Evolutionary conservation across 2,329 filamentous ascomycete species (phyloP).

Genomic region (Microcyclospora tardicrescens): DNA sequence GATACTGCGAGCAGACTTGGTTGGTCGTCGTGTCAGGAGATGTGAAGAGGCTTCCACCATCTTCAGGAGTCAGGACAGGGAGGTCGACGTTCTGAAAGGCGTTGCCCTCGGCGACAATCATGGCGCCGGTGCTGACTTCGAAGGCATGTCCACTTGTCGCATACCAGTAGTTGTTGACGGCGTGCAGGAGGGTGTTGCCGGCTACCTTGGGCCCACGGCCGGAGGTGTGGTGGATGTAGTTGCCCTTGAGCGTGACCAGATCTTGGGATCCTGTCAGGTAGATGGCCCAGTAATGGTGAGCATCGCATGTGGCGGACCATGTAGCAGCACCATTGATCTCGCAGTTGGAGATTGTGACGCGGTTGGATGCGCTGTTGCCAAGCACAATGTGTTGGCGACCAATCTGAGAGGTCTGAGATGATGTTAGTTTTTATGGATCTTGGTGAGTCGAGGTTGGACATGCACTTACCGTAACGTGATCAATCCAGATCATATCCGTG

Average conservation of each 20-base stretch:
- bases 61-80: conserved; percentile 25
- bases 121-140: conserved; percentile 29
- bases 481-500: conserved; percentile 26
- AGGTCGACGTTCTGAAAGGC: conserved; percentile 43
- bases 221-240: conserved; percentile 47
- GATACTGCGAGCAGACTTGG: conserved; percentile 7
- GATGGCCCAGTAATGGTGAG: conserved; percentile 48
- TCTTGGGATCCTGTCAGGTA: conserved; percentile 46
- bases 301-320: conserved; percentile 46
- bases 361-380: conserved; percentile 39
- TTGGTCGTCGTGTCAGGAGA: conserved; percentile 6
- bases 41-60: conserved; percentile 28
- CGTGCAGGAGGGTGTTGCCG: conserved; percentile 45
- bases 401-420: conserved; percentile 38
- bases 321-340: conserved; percentile 43
- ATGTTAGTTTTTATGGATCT: conserved; percentile 14
- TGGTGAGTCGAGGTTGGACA: conserved; percentile 31
- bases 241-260: conserved; percentile 45
- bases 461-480: conserved; percentile 22
- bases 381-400: conserved; percentile 50
- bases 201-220: conserved; percentile 46
- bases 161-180: conserved; percentile 51
- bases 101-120: conserved; percentile 45
- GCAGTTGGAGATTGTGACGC: conserved; percentile 48
- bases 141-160: conserved; percentile 46